Evolutionary conservation across 179 eudicot genomes (phyloP), one percentile per base, ranked within the genome.

Genomic region (Camellia oleifera): DNA sequence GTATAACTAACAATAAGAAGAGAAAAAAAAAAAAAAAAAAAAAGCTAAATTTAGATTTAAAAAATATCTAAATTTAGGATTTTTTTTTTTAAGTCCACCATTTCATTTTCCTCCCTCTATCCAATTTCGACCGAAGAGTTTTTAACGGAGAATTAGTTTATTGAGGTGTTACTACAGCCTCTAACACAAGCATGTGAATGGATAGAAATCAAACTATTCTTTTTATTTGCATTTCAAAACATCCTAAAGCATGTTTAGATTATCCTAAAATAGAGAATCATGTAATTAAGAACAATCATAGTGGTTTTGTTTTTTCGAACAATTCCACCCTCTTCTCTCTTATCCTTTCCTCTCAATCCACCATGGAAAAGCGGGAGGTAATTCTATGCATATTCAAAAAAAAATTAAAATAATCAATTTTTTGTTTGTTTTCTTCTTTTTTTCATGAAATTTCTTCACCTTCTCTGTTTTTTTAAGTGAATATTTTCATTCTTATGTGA

Each of bases 291-390:
- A 23, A 48, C 4, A n/a, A 45, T 75, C 23, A 48, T 61, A 46
- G 6, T 44, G 17, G 12, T 4, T 7, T n/a, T 18, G 17, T 7
- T 2, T 4, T 13, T 61, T 44, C 68, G 45, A 75, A 18, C 10
- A 11, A 61, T 75, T n/a, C 3, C 57, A 46, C 56, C 44, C 66
- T 45, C 40, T 0, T 68, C 15, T 70, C 74, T 70, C 74, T 54
- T 61, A 17, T 60, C 64, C 23, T 60, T 44, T n/a, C 69, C 69
- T 76, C 68, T 62, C 57, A 76, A 61, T 11, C 7, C 50, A 42
- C 68, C 52, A 75, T 42, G 78, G 67, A 13, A 61, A 26, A 45
- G 9, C 69, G 5, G 40, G 60, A 76, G 78, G 78, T 46, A 76
- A 76, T 40, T 45, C 58, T 0, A 11, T 14, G 9, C 8, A 5